Base-by-base conservation (phyloP, 225 moss, liverwort and hornwort genomes). In the Asterella californica region DNA sequence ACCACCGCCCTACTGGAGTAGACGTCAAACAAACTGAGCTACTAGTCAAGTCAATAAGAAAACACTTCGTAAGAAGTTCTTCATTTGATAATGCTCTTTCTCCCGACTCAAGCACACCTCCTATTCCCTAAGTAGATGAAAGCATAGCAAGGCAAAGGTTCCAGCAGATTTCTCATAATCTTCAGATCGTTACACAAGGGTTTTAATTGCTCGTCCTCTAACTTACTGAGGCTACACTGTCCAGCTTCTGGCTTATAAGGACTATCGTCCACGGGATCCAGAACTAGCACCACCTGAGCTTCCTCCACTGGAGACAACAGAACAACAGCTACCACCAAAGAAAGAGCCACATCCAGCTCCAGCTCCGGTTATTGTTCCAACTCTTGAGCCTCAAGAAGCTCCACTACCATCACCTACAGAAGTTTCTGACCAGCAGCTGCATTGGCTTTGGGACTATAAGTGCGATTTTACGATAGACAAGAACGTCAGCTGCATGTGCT, bases 401-500 rank as follows among this genome's bases (percentile, higher is more conserved):
- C 49, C 32, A 11, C 72, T 84, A 47, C 79, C 85, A 69, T 92
- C 90, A 75, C 77, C 80, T 10, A 84, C 81, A 65, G 92, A 90
- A 73, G 84, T 90, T 21, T 93, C 94, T 24, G 85, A 86, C 53
- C 90, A 89, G 34, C 85, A 85, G 53, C 77, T 94, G 81, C 86
- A 89, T 62, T 78, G 88, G 83, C 82, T 97, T 10, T 97, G 94
- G 97, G 76, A 90, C 77, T 97, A 93, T 49, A 83, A 87, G 18
- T 93, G 92, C 55, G 90, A 92, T 70, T 76, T 90, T 49, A 93
- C 90, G 9, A 79, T 83, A 54, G 92, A 88, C 75, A 92, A 91
- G 81, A 97, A 94, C 17, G 85, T 97, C 48, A 94, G 97, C 81
- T 92, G 93, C 84, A 93, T 91, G 97, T 85, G 90, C 22, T 97